Evolutionary conservation across 2,329 filamentous ascomycete genomes (phyloP), one percentile per base, ranked within the genome.

Genomic region (Plectosphaerella sp.): DNA sequence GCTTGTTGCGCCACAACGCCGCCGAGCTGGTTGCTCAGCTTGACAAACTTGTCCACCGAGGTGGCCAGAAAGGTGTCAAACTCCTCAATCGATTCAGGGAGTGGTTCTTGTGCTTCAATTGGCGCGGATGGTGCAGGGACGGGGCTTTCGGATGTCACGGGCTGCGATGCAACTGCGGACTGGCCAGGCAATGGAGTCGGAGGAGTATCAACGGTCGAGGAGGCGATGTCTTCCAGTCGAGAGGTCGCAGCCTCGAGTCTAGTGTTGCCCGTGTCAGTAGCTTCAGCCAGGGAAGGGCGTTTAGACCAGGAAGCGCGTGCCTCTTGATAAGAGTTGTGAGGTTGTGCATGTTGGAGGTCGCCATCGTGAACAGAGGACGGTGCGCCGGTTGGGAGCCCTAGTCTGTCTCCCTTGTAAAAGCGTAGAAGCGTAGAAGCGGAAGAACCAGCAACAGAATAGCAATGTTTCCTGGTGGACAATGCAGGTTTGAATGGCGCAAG

Each of bases 211-310:
- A 82, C 74, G 51, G 80, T 83, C 15, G 90, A 87, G 59, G 89
- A 85, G 45, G 94, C 93, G 65, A 99, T 96, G 70, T 99, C 94
- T 76, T 99, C 94, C 52, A 99, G 84, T 54, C 94, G 87, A 58
- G 91, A 94, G 49, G 94, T 99, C 39, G 94, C 94, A 69, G 94
- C 94, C 80, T 99, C 94, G 62, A 99, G 88, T 74, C 94, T 99
- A 68, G 58, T 52, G n/a, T 16, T 15, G 10, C 16, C 36, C 4
- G 18, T 47, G 15, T 18, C 48, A 33, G 47, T 15, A 12, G 45
- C 43, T 46, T 45, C n/a, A 35, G n/a, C 25, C 33, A 16, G 20
- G 36, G 37, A 15, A n/a, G 22, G 11, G 5, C 24, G 20, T 10
- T 41, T 14, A 43, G 49, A 48, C 45, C 49, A 42, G 50, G 41